Conservation (phyloP, 257 asterid genomes). For the Linaria vulgaris region DNA sequence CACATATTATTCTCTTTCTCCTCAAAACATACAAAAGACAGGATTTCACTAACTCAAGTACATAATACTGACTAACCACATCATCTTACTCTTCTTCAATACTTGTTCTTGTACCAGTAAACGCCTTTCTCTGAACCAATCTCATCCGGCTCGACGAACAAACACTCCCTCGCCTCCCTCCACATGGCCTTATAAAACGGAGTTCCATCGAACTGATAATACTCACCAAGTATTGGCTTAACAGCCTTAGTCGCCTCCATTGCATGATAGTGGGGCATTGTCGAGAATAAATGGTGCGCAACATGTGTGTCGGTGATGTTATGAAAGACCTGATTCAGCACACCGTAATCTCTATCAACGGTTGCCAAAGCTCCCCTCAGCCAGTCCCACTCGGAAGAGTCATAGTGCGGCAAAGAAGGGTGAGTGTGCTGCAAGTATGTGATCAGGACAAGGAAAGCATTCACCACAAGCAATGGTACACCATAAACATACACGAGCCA, state of each 20-base stretch:
- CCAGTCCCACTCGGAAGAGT: slow-evolving; percentile 77
- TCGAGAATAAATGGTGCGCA: slow-evolving; percentile 65
- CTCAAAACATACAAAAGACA: slow-evolving; percentile 7
- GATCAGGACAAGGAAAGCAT: slow-evolving; percentile 60
- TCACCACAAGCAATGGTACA: slow-evolving; percentile 50
- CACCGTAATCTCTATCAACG: slow-evolving; percentile 60
- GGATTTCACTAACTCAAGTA: slow-evolving; percentile 8
- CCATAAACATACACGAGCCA: slow-evolving; percentile 58
- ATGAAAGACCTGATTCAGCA: slow-evolving; percentile 63
- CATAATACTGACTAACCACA: slow-evolving; percentile 12
- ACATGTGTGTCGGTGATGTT: slow-evolving; percentile 71
- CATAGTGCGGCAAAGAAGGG: slow-evolving; percentile 65
- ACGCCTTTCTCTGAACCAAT: slow-evolving; percentile 40
- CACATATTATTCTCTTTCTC: slow-evolving; percentile 17
- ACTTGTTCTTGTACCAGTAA: slow-evolving; percentile 63
- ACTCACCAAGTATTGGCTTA: slow-evolving; percentile 60
- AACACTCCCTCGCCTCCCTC: slow-evolving; percentile 65
- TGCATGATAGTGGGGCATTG: slow-evolving; percentile 74
- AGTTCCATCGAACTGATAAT: slow-evolving; percentile 54
- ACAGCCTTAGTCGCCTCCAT: slow-evolving; percentile 72
- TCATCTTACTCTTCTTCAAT: slow-evolving; percentile 21
- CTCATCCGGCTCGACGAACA: slow-evolving; percentile 61
- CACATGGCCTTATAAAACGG: slow-evolving; percentile 59
- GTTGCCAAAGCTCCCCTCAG: slow-evolving; percentile 76
- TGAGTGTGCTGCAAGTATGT: slow-evolving; percentile 74